Conservation (phyloP, 2,329 filamentous ascomycete genomes). For the Lachnellula cervina region DNA sequence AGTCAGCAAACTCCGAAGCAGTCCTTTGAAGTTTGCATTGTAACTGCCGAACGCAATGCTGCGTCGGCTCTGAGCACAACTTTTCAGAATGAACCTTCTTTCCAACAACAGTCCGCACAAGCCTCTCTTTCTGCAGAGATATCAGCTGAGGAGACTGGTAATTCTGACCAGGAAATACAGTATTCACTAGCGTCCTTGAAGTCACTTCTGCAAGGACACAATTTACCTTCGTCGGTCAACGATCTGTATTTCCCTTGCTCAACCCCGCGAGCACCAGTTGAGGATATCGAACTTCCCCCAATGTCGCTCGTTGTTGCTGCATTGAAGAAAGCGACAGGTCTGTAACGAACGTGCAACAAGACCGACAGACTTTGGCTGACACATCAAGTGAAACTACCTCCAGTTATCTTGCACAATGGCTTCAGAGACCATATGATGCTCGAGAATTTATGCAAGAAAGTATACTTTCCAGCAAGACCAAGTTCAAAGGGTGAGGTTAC, state of each 20-base stretch:
- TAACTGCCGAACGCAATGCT: background rate
- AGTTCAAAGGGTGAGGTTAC: constrained; percentile 10
- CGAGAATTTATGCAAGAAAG: constrained; percentile 13
- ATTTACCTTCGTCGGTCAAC: constrained; percentile 2
- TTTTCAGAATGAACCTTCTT: constrained; percentile 13
- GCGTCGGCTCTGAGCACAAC: constrained; percentile 1
- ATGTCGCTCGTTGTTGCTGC: constrained; percentile 7
- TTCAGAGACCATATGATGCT: constrained; percentile 11
- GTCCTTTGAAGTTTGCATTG: background rate
- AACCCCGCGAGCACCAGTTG: background rate
- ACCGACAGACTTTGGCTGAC: background rate
- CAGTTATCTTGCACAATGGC: constrained; percentile 10
- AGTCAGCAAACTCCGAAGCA: background rate
- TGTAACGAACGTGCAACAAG: background rate
- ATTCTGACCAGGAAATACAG: constrained; percentile 6
- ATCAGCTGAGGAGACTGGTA: constrained; percentile 5
- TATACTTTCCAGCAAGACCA: constrained; percentile 14
- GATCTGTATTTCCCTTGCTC: constrained; percentile 8
- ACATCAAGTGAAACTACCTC: constrained; percentile 4
- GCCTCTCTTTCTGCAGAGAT: constrained; percentile 12
- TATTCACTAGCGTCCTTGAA: constrained; percentile 10
- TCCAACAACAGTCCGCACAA: constrained; percentile 7
- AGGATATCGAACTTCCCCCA: constrained; percentile 10
- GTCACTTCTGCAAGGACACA: constrained; percentile 4
- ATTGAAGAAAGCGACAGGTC: constrained; percentile 5